Base-by-base conservation (phyloP, 2,329 filamentous ascomycete genomes). In the Trichoderma sp. region DNA sequence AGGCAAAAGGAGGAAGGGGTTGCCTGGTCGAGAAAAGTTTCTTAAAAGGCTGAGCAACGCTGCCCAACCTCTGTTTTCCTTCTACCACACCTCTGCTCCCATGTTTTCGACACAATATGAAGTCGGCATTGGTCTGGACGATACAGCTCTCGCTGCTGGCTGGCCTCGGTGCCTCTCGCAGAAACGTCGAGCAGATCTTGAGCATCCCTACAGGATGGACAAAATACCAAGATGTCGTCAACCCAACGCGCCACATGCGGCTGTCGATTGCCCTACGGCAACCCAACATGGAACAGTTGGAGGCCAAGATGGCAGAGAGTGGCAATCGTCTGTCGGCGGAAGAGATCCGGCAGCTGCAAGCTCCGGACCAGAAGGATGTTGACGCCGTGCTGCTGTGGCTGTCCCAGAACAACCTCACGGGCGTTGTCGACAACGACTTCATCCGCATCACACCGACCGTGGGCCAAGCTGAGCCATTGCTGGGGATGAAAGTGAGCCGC, bases 391-490 rank as follows among this genome's bases (percentile, higher is more conserved):
- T 78, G 6, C 66, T 69, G 8, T 86, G 84, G 84, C 75, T 86
- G 2, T 72, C 72, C 32, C 73, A 76, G 2, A 77, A 77, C 48
- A 79, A 78, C 5, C 75, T 85, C 27, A 69, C 70, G 5, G 72
- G 78, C 22, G 70, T 76, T 1, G 70, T 72, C 0, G 75, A 80
- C 29, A 77, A 78, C 25, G 78, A 82, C 15, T 82, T 81, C 77
- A 73, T 86, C 65, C 76, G 78, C 57, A 78, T 84, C 56, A 77
- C 78, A 45, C 77, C 80, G 1, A 82, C 81, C 0, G 81, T 81
- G 9, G 70, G 73, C 15, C 70, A 76, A 13, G 79, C 80, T 2
- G 78, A 82, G 67, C 70, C 73, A 5, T 75, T 85, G 2, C 78
- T 86, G 52, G 72, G 80, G 13, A 79, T 80, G 57, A 75, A 78